Evolutionary conservation across 2,329 filamentous ascomycete species (phyloP).

Genomic region (Sarocladium kiliense): DNA sequence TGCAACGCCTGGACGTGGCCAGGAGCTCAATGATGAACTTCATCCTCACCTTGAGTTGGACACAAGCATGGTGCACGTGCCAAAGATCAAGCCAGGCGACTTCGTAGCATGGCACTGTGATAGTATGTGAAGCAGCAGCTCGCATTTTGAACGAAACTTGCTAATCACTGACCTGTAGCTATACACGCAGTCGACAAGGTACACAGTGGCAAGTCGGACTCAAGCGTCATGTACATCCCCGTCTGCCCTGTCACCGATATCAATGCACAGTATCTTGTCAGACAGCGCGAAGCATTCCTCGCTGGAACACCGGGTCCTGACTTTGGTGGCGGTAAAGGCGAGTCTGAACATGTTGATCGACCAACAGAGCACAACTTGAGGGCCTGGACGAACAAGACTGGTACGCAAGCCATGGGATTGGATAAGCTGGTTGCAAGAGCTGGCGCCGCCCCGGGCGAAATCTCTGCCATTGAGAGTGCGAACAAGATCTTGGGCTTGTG

Average conservation of each 20-base stretch:
- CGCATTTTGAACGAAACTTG: neutral
- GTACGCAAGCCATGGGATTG: slow-evolving; percentile 40
- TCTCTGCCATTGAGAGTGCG: slow-evolving; percentile 30
- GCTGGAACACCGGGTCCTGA: slow-evolving; percentile 63
- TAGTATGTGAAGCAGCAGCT: slow-evolving; percentile 31
- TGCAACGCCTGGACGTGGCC: slow-evolving; percentile 61
- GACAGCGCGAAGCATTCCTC: slow-evolving; percentile 68
- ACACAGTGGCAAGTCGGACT: slow-evolving; percentile 67
- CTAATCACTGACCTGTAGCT: slow-evolving; percentile 20
- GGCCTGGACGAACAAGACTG: slow-evolving; percentile 20
- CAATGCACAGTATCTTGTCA: slow-evolving; percentile 60
- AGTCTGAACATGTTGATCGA: slow-evolving; percentile 47
- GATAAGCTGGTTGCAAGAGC: slow-evolving; percentile 26
- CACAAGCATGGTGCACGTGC: slow-evolving; percentile 65
- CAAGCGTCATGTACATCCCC: slow-evolving; percentile 80
- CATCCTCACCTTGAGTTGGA: slow-evolving; percentile 69
- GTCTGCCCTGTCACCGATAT: slow-evolving; percentile 72
- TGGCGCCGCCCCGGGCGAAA: slow-evolving; percentile 28
- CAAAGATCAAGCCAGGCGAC: slow-evolving; percentile 65
- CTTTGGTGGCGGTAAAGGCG: slow-evolving; percentile 67
- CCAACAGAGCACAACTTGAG: slow-evolving; percentile 33
- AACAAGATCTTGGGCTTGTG: slow-evolving; percentile 41
- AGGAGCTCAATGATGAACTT: slow-evolving; percentile 58
- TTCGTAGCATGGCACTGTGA: slow-evolving; percentile 86
- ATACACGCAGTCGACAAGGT: slow-evolving; percentile 81